A percentile compares a stretch with the other conserved stretches of the same genome.
phyloP scores from a whole-genome alignment of 768 basidiomycete genomes.

The Kwoniella europaea region DNA sequence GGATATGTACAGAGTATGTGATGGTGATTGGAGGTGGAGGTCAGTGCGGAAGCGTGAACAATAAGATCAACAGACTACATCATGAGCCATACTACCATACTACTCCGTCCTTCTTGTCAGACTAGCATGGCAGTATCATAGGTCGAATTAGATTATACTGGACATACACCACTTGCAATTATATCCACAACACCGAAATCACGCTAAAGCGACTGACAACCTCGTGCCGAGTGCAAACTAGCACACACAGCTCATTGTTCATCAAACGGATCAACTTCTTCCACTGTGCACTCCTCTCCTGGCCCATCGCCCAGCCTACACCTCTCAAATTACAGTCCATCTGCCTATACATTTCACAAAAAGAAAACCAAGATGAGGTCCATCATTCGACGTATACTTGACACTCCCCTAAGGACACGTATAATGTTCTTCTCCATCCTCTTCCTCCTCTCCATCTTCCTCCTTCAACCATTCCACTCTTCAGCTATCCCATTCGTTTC shows the following conservation, averaged over 20 bases:
- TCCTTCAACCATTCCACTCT: slow-evolving; percentile 18
- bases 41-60: no score
- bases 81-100: no score
- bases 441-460: slow-evolving; percentile 11
- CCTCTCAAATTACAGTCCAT: not conserved
- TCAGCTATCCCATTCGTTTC: slow-evolving; percentile 7
- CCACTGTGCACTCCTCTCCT: no score
- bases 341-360: not conserved
- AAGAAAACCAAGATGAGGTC: not conserved
- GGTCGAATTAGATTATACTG: no score
- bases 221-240: not conserved
- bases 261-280: not conserved
- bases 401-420: slow-evolving; percentile 4
- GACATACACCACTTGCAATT: no score
- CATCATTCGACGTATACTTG: not conserved
- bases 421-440: slow-evolving; percentile 5
- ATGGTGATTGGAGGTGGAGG: no score
- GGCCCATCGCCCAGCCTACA: not conserved
- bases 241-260: not conserved
- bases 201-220: not conserved
- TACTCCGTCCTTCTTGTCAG: no score
- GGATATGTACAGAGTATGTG: no score
- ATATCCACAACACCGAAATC: not conserved
- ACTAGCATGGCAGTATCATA: no score
- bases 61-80: no score